Evolutionary conservation across 306 rosid genomes (phyloP), one percentile per base, ranked within the genome.

Genomic region (Cicer bijugum): DNA sequence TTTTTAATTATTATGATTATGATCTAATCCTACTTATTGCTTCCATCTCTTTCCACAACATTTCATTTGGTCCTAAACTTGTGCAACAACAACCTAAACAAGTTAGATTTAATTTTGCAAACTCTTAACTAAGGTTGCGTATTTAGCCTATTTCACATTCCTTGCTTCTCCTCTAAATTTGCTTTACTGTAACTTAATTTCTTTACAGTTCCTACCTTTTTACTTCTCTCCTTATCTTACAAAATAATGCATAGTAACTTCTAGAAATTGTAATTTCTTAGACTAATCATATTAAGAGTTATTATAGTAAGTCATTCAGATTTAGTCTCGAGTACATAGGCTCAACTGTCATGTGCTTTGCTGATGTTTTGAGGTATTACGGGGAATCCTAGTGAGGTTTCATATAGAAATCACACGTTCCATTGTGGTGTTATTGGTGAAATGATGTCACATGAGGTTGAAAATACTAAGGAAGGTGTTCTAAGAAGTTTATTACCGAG

Each of bases 41-140:
- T 69, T 44, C 28, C 39, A 58, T 66, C 38, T 38, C 11, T 40
- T 20, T 55, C 47, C 55, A 12, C 37, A 38, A 23, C 23, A 38
- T 69, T 23, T 39, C 66, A 66, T 43, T n/a, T 70, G 6, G 16
- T 37, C 55, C 44, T 69, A 42, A 44, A 12, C 76, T 47, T 59
- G 81, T 69, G 71, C 37, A 59, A 12, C 35, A 56, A 9, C 40
- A 59, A 38, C 17, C 68, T 16, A 47, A 45, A 6, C 11, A n/a
- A 57, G 38, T 40, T 53, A 37, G 55, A 42, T 15, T 53, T 53
- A 48, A 42, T 66, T 76, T 55, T 43, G 20, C 43, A 7, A 40
- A 52, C 61, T 56, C 50, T 65, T 15, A 76, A 19, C 38, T 39
- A 43, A 72, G 17, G 75, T 38, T 69, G 28, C 17, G 48, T 45